phyloP scores from a whole-genome alignment of 148 eudicot species.

The Spergularia bocconei region DNA sequence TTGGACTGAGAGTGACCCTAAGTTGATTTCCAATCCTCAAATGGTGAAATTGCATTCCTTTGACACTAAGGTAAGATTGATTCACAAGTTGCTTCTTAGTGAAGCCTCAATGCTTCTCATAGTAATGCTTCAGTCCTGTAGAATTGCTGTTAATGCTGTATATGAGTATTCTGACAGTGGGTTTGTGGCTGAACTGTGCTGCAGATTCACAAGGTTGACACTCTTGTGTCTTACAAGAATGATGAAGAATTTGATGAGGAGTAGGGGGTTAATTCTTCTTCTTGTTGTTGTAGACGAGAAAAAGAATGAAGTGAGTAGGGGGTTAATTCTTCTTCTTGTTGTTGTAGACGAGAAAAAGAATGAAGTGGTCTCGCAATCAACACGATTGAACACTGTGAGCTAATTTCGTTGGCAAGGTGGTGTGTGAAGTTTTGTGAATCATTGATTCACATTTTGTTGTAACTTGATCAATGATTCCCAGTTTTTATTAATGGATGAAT shows the following conservation, averaged over 20 bases:
- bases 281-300: neutral
- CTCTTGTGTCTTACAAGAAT: constrained; percentile 83
- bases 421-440: constrained; percentile 39
- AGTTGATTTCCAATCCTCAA: constrained; percentile 81
- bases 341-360: neutral
- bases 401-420: neutral
- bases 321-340: neutral
- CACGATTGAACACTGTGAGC: neutral
- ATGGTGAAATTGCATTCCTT: constrained; percentile 96
- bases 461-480: neutral
- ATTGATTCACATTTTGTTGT: constrained; percentile 49
- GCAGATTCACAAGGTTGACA: constrained; percentile 97
- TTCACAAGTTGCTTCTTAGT: neutral
- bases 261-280: neutral
- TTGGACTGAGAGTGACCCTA: constrained; percentile 97
- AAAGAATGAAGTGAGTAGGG: constrained; percentile 17
- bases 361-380: neutral
- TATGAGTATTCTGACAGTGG: neutral
- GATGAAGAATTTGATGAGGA: constrained; percentile 73
- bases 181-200: neutral
- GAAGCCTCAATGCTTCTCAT: neutral
- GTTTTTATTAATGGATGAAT: neutral
- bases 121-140: neutral
- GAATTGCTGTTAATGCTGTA: neutral
- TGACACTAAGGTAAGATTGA: constrained; percentile 72